Conservation (phyloP, 2,329 filamentous ascomycete species). For the Phaeosphaeriaceae sp. region DNA sequence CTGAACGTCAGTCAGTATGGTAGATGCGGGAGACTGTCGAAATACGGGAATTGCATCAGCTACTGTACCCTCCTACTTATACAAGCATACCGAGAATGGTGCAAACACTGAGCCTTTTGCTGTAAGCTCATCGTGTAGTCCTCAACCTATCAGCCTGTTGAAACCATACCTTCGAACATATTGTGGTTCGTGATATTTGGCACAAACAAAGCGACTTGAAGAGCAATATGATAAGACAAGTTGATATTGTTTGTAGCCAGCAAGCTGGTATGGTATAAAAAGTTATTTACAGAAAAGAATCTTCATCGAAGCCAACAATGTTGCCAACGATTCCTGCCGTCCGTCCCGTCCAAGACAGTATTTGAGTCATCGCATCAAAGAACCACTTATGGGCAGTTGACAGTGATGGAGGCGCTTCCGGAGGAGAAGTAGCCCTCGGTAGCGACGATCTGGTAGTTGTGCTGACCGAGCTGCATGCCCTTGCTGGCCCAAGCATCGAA, state of each 20-base stretch:
- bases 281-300: constrained; percentile 7
- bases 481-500: constrained; percentile 44
- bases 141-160: too few species aligned
- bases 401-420: constrained; percentile 58
- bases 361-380: neutral
- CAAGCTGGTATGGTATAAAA: neutral
- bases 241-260: constrained; percentile 1
- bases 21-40: too few species aligned
- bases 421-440: constrained; percentile 62
- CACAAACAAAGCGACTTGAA: neutral
- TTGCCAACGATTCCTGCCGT: neutral
- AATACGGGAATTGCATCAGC: too few species aligned
- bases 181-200: too few species aligned
- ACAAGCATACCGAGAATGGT: too few species aligned
- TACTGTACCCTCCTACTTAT: too few species aligned
- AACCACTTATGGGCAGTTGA: constrained; percentile 39
- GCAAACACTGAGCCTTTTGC: too few species aligned
- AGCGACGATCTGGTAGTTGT: constrained; percentile 57
- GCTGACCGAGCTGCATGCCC: constrained; percentile 39
- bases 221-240: neutral
- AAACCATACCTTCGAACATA: too few species aligned
- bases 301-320: neutral
- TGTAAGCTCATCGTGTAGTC: too few species aligned
- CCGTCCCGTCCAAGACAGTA: neutral
- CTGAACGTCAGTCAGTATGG: too few species aligned